Evolutionary conservation across 192 early-diverging fungal species (phyloP).

Genomic region (Coemansia sp.): DNA sequence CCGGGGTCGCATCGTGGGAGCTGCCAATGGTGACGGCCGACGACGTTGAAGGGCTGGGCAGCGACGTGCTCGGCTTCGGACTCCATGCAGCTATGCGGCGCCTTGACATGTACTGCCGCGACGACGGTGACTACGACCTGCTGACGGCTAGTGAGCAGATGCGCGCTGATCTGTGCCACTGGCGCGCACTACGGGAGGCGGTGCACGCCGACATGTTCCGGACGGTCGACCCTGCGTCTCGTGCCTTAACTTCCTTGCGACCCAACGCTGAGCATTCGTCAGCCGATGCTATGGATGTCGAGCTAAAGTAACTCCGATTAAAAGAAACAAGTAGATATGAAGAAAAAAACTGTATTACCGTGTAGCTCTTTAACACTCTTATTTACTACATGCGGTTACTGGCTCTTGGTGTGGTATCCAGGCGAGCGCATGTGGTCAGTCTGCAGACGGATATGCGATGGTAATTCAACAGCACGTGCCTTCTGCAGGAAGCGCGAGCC

Average conservation of each 20-base stretch:
- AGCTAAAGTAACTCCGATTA: no score
- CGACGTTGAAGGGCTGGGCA: slow-evolving; percentile 24
- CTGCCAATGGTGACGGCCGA: not conserved
- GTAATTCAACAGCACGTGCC: slow-evolving; percentile 31
- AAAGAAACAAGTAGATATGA: no score
- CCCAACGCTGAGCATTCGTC: not conserved
- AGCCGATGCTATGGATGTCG: not conserved
- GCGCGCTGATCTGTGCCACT: slow-evolving; percentile 39
- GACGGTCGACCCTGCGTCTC: slow-evolving; percentile 30
- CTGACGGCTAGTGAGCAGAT: slow-evolving; percentile 40
- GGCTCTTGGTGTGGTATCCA: slow-evolving; percentile 7
- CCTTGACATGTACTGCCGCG: slow-evolving; percentile 43
- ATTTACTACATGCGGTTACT: no score
- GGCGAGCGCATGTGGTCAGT: slow-evolving; percentile 22
- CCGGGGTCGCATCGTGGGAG: no score
- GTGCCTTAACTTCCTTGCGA: slow-evolving; percentile 22
- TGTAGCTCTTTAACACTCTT: not conserved
- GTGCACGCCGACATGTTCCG: slow-evolving; percentile 44
- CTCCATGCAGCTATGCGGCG: slow-evolving; percentile 28
- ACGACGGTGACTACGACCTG: slow-evolving; percentile 47
- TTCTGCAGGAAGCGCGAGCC: slow-evolving; percentile 43
- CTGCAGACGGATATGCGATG: slow-evolving; percentile 45
- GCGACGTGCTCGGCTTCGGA: slow-evolving; percentile 17
- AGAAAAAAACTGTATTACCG: no score
- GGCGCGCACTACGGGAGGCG: slow-evolving; percentile 39